Evolutionary conservation across 2,329 filamentous ascomycete species (phyloP).

Genomic region (Bisporella sp.): DNA sequence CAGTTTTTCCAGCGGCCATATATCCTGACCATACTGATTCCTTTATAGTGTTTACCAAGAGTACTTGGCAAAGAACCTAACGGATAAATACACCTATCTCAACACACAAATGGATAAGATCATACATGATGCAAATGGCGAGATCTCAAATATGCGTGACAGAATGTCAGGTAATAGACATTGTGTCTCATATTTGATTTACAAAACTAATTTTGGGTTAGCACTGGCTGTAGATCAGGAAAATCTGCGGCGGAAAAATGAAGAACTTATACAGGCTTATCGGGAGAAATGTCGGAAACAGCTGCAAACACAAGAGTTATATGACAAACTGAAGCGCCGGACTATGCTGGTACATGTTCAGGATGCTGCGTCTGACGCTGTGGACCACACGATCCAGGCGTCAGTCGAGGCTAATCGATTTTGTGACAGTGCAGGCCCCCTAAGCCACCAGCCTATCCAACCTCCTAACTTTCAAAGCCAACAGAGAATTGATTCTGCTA

Average conservation of each 20-base stretch:
- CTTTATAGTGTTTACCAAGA: constrained; percentile 64
- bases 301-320: constrained; percentile 59
- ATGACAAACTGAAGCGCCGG: constrained; percentile 52
- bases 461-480: constrained; percentile 12
- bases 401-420: constrained; percentile 20
- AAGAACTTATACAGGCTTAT: constrained; percentile 60
- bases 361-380: constrained; percentile 44
- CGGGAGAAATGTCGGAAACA: constrained; percentile 66
- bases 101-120: constrained; percentile 64
- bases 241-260: constrained; percentile 60
- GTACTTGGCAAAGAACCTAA: constrained; percentile 62
- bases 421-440: constrained; percentile 16
- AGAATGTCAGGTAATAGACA: constrained; percentile 51
- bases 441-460: constrained; percentile 11
- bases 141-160: constrained; percentile 60
- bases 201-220: constrained; percentile 20
- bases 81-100: constrained; percentile 62
- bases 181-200: background rate
- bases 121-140: constrained; percentile 66
- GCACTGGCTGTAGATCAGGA: constrained; percentile 56
- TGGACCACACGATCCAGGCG: constrained; percentile 33
- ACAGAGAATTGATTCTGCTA: constrained; percentile 2
- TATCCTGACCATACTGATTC: constrained; percentile 19
- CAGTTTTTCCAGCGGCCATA: constrained; percentile 17
- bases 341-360: constrained; percentile 48